Evolutionary conservation across 2,329 filamentous ascomycete genomes (phyloP), one percentile per base, ranked within the genome.

Genomic region (Ascochyta rabiei): DNA sequence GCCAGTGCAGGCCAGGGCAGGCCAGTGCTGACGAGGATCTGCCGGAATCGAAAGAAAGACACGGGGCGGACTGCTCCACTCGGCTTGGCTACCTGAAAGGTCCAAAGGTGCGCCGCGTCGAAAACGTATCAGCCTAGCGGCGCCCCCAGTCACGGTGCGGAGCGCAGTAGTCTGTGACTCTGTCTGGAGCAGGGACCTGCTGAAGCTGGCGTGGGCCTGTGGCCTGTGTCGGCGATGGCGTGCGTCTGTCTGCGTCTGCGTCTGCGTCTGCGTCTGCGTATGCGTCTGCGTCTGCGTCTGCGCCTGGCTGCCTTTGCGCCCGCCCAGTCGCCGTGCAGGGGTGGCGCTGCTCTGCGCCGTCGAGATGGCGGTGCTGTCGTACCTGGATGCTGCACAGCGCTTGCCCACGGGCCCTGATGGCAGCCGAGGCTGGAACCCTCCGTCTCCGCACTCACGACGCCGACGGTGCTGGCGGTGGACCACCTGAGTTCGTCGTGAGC

Each of bases 21-120:
- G 67, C 64, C 64, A 64, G 64, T 67, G 64, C 66, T 67, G 58
- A 66, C 63, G 65, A 70, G 63, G 68, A 71, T 71, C 67, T 63
- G 62, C 66, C 66, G 68, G 64, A 61, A 66, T 66, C 63, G 65
- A 63, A 54, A 66, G 63, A 54, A 55, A 56, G 53, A 56, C 53
- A 56, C 48, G 48, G 53, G 53, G 53, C 53, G 53, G 53, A 59
- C 41, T 47, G 45, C 30, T 54, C 67, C 66, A 70, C 63, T 65
- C 56, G 61, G 59, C 54, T 53, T 61, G 52, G 61, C 59, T 56
- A 51, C 43, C 52, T 56, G 58, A 64, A 60, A 63, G 56, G 64
- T 62, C 55, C 57, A 64, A 59, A 63, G 56, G 64, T 62, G 58
- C 59, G 53, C 53, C 53, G 53, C 51, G 53, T 56, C 48, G 38